phyloP scores from a whole-genome alignment of 2,329 filamentous ascomycete species.

The Xylariales sp. region DNA sequence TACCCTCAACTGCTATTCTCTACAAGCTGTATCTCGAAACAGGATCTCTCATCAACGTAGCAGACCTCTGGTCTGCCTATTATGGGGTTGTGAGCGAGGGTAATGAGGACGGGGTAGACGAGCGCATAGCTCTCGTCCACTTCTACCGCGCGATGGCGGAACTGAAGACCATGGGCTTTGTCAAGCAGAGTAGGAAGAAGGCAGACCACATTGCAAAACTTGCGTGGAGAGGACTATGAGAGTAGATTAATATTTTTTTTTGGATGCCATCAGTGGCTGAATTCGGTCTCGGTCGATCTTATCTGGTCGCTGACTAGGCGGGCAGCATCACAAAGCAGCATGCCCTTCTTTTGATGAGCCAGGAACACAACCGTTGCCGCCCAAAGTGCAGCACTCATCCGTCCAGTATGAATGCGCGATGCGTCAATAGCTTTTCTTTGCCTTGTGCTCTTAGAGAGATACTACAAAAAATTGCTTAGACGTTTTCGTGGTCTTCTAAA shows the following conservation, averaged over 20 bases:
- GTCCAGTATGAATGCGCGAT: no score
- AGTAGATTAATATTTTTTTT: no score
- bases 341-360: no score
- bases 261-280: constrained; percentile 8
- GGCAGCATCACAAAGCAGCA: no score
- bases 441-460: no score
- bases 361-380: no score
- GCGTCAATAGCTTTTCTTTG: no score
- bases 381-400: no score
- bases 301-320: no score
- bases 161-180: constrained; percentile 76
- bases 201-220: constrained; percentile 87
- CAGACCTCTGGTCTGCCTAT: constrained; percentile 77
- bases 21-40: constrained; percentile 79
- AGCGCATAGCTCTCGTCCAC: constrained; percentile 60
- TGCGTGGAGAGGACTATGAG: constrained; percentile 62
- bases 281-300: no score
- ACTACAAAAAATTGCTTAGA: no score
- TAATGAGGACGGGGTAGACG: constrained; percentile 39
- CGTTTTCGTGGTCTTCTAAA: no score
- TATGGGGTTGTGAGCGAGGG: constrained; percentile 52
- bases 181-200: constrained; percentile 88
- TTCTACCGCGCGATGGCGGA: constrained; percentile 88
- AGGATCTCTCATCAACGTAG: constrained; percentile 71
- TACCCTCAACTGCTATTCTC: constrained; percentile 68